Evolutionary conservation across 2,329 filamentous ascomycete species (phyloP), one percentile per base, ranked within the genome.

Genomic region (Colletotrichum limetticola): DNA sequence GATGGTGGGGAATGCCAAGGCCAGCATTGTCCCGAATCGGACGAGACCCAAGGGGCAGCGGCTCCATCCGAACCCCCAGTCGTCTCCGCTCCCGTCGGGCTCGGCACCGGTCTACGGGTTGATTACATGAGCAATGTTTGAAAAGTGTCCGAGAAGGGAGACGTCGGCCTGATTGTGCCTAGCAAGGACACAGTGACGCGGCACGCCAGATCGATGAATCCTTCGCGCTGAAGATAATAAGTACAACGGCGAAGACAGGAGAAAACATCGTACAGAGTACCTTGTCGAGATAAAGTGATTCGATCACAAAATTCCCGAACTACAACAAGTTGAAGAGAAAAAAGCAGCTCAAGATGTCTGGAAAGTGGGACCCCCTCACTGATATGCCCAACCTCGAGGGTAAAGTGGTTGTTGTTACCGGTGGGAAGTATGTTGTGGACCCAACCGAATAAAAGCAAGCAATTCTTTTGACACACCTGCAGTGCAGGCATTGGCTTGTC

Each of bases 321-420:
- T 35, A 4, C 32, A 35, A 12, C 4, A 35, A 35, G 19, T 49
- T 22, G 19, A 9, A 49, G 19, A 22, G 4, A 2, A 49, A 49
- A 7, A 49, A 49, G 19, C 19, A 55, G 14, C 46, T 26, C 46
- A 37, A 19, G 2, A 72, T 74, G 62, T 16, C 68, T 12, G 22
- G 11, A 14, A 59, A 28, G 26, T 78, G 77, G 74, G 55, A 65
- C 26, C 75, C 75, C 9, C 26, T 42, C 26, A 61, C 52, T 9
- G 69, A 76, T 6, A 76, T 77, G 66, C 78, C 78, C 1, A 67
- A 72, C 28, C 70, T 79, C 2, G 35, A 58, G 2, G 78, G 77
- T 16, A 79, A 77, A 35, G 74, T 79, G 2, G 77, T 66, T 9
- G 68, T 80, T 1, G 76, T 79, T 1, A 80, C 78, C 0, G 78